These are phyloP conservation scores for Chlorella sorokiniana DNA, from an alignment of 139 green algal species.

Conservation along the genomic window DNA sequence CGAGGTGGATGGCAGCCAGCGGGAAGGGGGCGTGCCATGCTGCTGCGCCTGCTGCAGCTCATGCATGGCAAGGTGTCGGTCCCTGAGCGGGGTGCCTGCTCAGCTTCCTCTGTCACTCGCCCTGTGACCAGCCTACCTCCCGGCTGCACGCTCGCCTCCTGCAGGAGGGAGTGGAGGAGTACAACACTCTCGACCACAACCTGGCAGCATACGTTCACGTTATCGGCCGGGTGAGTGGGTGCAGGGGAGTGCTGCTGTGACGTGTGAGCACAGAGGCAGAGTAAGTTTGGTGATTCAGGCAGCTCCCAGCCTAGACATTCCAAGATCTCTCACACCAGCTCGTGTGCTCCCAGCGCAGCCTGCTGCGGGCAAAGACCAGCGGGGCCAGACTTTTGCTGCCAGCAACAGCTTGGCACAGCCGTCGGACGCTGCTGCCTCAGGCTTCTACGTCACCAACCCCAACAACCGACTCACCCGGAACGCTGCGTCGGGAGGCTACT, in stretches of 20 bases:
- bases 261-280: not conserved
- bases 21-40: not conserved
- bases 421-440: conserved; percentile 51
- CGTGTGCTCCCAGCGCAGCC: conserved; percentile 14
- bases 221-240: conserved; percentile 39
- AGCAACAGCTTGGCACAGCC: conserved; percentile 48
- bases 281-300: not conserved
- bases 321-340: not conserved
- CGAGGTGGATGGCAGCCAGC: conserved; percentile 24
- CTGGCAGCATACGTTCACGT: conserved; percentile 62
- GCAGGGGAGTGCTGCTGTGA: too few relatives aligned
- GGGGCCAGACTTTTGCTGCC: conserved; percentile 33
- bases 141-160: not conserved
- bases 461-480: conserved; percentile 64
- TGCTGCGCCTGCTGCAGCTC: not conserved
- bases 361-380: conserved; percentile 30
- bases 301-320: not conserved
- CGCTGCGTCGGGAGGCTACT: conserved; percentile 62
- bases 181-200: conserved; percentile 64
- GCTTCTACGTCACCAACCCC: conserved; percentile 66
- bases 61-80: not conserved
- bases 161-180: conserved; percentile 60
- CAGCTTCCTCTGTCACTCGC: too few relatives aligned
- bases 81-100: not conserved
- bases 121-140: not conserved